Percentiles rank a stretch among this genome's conserved stretches.
phyloP scores from a whole-genome alignment of 495 filamentous ascomycete genomes.

The Hypoxylon subgilvum region DNA sequence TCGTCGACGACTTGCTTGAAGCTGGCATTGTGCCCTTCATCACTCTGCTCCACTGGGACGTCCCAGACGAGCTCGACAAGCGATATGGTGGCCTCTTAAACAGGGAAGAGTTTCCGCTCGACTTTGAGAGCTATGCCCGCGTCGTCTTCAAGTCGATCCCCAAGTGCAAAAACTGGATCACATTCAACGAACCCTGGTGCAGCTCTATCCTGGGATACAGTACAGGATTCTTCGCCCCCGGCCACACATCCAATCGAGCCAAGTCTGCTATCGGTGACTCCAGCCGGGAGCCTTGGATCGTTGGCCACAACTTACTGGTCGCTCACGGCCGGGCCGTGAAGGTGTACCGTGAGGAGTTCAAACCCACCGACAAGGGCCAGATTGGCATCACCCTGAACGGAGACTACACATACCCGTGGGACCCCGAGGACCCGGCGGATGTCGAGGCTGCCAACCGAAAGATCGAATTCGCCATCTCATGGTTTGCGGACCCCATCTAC shows the following conservation, averaged over 20 bases:
- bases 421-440: slow-evolving; percentile 60
- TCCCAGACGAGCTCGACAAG: slow-evolving; percentile 65
- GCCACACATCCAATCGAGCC: slow-evolving; percentile 62
- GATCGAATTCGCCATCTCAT: slow-evolving; percentile 68
- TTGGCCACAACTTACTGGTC: slow-evolving; percentile 65
- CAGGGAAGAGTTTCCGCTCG: slow-evolving; percentile 62
- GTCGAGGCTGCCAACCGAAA: slow-evolving; percentile 67
- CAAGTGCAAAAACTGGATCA: slow-evolving; percentile 69
- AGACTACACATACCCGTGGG: slow-evolving; percentile 64
- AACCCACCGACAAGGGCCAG: slow-evolving; percentile 62
- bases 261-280: slow-evolving; percentile 63
- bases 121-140: slow-evolving; percentile 66
- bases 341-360: slow-evolving; percentile 72
- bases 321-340: slow-evolving; percentile 68
- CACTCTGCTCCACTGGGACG: slow-evolving; percentile 70
- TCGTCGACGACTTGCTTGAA: slow-evolving; percentile 64
- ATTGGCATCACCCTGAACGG: slow-evolving; percentile 70
- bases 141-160: slow-evolving; percentile 63
- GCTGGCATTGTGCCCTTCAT: slow-evolving; percentile 66
- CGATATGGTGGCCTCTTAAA: slow-evolving; percentile 67
- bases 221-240: slow-evolving; percentile 65
- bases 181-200: slow-evolving; percentile 71
- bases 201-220: slow-evolving; percentile 66
- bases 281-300: slow-evolving; percentile 63
- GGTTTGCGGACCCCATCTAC: slow-evolving; percentile 80